Conservation (phyloP, 1,139 yeast genomes). For the Hyphopichia wangnamkhiaoensis region DNA sequence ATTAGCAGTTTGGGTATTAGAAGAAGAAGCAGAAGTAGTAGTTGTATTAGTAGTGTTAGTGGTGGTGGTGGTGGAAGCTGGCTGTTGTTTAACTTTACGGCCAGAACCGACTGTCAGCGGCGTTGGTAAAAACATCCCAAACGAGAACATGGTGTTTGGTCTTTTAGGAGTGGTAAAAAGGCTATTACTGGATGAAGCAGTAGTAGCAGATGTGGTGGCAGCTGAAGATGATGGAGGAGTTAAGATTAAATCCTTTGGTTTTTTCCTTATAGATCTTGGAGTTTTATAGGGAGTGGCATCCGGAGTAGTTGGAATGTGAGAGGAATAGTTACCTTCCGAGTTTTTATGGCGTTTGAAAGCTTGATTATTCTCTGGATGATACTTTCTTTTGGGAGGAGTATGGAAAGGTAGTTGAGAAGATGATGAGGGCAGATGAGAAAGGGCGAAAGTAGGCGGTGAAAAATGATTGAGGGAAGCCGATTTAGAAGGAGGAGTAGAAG, state of each 20-base stretch:
- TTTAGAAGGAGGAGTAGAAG: too few species aligned
- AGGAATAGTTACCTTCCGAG: neutral
- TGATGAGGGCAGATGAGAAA: too few species aligned
- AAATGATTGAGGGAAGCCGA: too few species aligned
- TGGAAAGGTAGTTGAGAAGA: too few species aligned
- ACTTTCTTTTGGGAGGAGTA: neutral
- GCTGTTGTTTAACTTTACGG: conserved; percentile 16
- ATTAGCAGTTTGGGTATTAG: neutral
- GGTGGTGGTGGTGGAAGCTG: neutral
- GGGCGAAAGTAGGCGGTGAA: too few species aligned
- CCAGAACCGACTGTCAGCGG: conserved; percentile 47
- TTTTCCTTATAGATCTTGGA: conserved; percentile 3
- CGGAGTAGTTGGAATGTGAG: conserved; percentile 1
- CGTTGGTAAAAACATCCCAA: conserved; percentile 40
- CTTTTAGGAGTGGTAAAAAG: neutral
- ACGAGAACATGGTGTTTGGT: conserved; percentile 11
- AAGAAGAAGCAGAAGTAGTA: neutral
- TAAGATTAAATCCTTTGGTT: conserved; percentile 1
- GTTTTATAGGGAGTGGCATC: conserved; percentile 3
- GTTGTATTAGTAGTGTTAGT: neutral
- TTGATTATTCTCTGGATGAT: too few species aligned
- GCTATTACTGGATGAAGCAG: neutral
- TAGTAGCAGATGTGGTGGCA: neutral
- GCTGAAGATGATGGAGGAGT: conserved; percentile 1
- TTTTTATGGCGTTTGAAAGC: neutral